Percentiles rank a stretch among this genome's conserved stretches.
These are phyloP conservation scores for Tolypocladium ovalisporum DNA, from an alignment of 2,329 filamentous ascomycete species.

Conservation along the genomic window DNA sequence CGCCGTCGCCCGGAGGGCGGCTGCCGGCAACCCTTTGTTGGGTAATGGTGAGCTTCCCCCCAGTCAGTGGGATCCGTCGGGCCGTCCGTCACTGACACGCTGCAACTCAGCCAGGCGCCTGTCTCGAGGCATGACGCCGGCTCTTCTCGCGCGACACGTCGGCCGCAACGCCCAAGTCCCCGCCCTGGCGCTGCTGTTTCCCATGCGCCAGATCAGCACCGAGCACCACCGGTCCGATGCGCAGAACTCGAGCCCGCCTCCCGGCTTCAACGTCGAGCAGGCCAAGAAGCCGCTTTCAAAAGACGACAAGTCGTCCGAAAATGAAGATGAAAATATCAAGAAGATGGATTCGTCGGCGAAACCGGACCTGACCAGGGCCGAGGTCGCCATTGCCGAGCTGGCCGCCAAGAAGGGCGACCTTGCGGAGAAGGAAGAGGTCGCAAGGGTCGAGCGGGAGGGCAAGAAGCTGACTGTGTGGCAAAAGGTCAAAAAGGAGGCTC, in stretches of 20 bases:
- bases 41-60: slow-evolving; percentile 29
- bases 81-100: slow-evolving; percentile 6
- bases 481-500: slow-evolving; percentile 86
- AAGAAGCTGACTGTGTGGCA: slow-evolving; percentile 85
- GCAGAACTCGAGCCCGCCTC: slow-evolving; percentile 57
- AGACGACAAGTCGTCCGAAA: slow-evolving; percentile 28
- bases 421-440: slow-evolving; percentile 47
- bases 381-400: slow-evolving; percentile 46
- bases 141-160: slow-evolving; percentile 34
- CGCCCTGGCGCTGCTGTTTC: slow-evolving; percentile 46
- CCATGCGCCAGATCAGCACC: slow-evolving; percentile 45
- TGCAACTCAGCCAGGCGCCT: slow-evolving; percentile 30
- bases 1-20: slow-evolving; percentile 42
- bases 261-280: slow-evolving; percentile 82
- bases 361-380: slow-evolving; percentile 24
- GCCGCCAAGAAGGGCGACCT: slow-evolving; percentile 52
- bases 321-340: slow-evolving; percentile 15
- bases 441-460: slow-evolving; percentile 51
- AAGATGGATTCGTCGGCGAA: slow-evolving; percentile 18
- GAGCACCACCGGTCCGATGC: slow-evolving; percentile 43
- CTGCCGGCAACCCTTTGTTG: slow-evolving; percentile 40
- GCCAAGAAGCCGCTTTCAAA: slow-evolving; percentile 73
- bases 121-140: slow-evolving; percentile 34
- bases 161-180: slow-evolving; percentile 34
- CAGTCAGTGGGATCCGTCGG: too few species aligned